Evolutionary conservation across 805 yeast genomes (phyloP).

Genomic region (Candida schatavii): DNA sequence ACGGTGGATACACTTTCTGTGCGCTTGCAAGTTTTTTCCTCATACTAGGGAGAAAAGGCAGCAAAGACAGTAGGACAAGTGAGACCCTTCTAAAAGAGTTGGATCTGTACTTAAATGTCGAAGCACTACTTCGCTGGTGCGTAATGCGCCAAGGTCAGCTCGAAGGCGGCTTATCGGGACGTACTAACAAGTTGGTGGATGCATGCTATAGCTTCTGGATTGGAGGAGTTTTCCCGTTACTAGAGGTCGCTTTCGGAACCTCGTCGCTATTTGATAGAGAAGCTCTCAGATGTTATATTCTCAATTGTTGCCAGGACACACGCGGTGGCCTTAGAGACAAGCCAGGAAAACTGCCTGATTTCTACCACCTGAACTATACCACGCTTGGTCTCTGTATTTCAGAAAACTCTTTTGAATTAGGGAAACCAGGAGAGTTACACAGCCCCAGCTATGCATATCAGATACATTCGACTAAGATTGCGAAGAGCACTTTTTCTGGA

Average conservation of each 20-base stretch:
- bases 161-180: conserved; percentile 89
- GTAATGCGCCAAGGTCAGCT: conserved; percentile 60
- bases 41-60: conserved; percentile 40
- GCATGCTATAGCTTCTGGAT: conserved; percentile 97
- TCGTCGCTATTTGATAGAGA: conserved; percentile 47
- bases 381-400: conserved; percentile 69
- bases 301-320: conserved; percentile 70
- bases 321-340: conserved; percentile 84
- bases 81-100: conserved; percentile 11
- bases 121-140: conserved; percentile 61
- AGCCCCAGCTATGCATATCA: not conserved
- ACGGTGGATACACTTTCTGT: conserved; percentile 96
- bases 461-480: not conserved
- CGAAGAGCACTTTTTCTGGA: not conserved
- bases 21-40: conserved; percentile 63
- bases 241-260: conserved; percentile 47
- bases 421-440: conserved; percentile 1
- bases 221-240: conserved; percentile 68
- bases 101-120: conserved; percentile 43
- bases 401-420: conserved; percentile 40
- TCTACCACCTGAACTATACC: conserved; percentile 87
- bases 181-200: conserved; percentile 91
- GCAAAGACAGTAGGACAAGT: conserved; percentile 13
- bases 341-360: conserved; percentile 78
- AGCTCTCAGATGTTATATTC: conserved; percentile 61